Conservation (phyloP, 306 rosid genomes). For the Heteromeles arbutifolia region DNA sequence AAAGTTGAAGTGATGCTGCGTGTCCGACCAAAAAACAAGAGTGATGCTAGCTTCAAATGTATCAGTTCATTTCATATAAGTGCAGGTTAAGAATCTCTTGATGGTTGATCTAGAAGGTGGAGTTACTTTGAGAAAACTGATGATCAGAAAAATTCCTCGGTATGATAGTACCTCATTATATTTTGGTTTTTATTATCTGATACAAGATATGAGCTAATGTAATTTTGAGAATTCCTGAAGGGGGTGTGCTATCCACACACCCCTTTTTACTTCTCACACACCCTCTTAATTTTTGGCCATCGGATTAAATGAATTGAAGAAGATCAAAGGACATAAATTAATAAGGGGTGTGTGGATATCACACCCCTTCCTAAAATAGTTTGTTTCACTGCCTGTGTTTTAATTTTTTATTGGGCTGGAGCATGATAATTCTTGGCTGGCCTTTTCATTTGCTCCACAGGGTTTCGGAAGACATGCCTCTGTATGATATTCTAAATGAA, state of each 20-base stretch:
- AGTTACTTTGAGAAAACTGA: slow-evolving; percentile 71
- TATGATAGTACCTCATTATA: slow-evolving; percentile 24
- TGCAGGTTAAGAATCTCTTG: slow-evolving; percentile 91
- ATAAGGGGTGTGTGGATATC: too few relatives aligned
- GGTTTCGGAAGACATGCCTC: slow-evolving; percentile 94
- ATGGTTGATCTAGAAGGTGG: slow-evolving; percentile 64
- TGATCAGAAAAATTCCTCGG: slow-evolving; percentile 91
- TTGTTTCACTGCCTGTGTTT: not conserved
- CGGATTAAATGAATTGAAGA: too few relatives aligned
- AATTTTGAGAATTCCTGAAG: not conserved
- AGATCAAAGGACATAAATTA: too few relatives aligned
- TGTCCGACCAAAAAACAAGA: not conserved
- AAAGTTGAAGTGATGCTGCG: not conserved
- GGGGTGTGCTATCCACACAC: too few relatives aligned
- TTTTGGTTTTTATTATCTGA: not conserved
- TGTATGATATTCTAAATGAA: slow-evolving; percentile 89
- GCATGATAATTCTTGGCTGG: slow-evolving; percentile 9
- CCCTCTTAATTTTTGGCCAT: too few relatives aligned
- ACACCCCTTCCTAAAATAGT: not conserved
- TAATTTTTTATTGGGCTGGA: not conserved
- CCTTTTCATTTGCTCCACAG: slow-evolving; percentile 36
- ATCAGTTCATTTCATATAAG: slow-evolving; percentile 8
- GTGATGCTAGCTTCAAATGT: not conserved
- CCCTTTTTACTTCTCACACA: too few relatives aligned
- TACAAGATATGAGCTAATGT: slow-evolving; percentile 5